Evolutionary conservation across 2,329 filamentous ascomycete species (phyloP), one percentile per base, ranked within the genome.

Genomic region (Nemania sp.): DNA sequence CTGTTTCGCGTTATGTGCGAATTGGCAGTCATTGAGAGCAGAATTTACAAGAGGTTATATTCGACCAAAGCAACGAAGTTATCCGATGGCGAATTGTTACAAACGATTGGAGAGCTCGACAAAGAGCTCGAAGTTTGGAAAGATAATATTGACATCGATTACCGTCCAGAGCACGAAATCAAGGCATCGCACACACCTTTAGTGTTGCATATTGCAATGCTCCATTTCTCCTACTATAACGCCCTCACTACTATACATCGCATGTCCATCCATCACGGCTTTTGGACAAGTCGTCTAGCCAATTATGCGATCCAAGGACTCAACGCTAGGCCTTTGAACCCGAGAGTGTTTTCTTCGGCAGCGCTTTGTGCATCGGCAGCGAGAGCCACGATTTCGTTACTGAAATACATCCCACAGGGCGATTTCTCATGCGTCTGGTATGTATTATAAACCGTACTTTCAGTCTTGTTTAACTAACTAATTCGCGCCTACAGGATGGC

Each of bases 201-300:
- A n/a, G 92, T 97, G 17, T 78, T 99, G 17, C 93, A 97, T 61
- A 85, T 99, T 47, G 92, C 96, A 56, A 90, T 96, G 70, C 77
- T 99, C 53, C 94, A 99, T 71, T 95, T 99, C 66, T 88, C 91
- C 1, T 99, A 99, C 73, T 97, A 97, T 77, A 99, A 99, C 70
- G 97, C 92, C 65, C 75, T 99, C 46, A 97, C 93, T 1, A 99
- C 94, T 0, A 97, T 99, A 60, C 94, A 99, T 70, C 90, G 94
- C 46, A 99, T 97, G 94, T 96, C 91, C 36, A 89, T 97, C 24
- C 94, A 97, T 65, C 92, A 97, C 68, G 94, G 94, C 12, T 97
- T 96, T 74, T 99, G 94, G 94, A 97, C 93, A 1, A 97, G 90
- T 67, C 84, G 94, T 31, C 75, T 99, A 34, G 96, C 92, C 31